Evolutionary conservation across 768 basidiomycete genomes (phyloP).

Genomic region (Russula olivacea): DNA sequence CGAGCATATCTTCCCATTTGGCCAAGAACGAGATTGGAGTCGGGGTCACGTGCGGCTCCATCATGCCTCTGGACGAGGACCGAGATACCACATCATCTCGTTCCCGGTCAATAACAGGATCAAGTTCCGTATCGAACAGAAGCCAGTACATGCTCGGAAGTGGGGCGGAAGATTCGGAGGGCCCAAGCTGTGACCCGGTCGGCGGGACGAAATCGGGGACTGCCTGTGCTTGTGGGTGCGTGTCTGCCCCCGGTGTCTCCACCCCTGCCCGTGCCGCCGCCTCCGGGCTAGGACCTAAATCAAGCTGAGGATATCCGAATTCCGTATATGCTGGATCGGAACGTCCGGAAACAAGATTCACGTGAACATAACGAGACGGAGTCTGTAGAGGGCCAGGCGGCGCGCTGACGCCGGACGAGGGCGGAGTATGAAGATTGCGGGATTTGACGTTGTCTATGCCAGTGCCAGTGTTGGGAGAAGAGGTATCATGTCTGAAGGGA

Average conservation of each 20-base stretch:
- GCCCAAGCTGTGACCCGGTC: background rate
- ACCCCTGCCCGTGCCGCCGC: background rate
- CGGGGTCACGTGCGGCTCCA: background rate
- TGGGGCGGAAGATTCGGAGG: background rate
- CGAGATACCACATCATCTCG: background rate
- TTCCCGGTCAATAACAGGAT: background rate
- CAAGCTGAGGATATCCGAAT: background rate
- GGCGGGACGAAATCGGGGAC: background rate
- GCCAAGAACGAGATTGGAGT: slow-evolving; percentile 20
- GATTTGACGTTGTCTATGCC: background rate
- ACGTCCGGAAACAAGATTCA: background rate
- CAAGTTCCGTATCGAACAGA: slow-evolving; percentile 11
- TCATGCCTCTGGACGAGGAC: background rate
- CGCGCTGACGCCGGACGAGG: background rate
- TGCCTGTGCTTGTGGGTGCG: background rate
- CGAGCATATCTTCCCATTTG: slow-evolving; percentile 19
- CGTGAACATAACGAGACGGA: background rate
- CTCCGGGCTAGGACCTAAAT: background rate
- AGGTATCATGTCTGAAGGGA: background rate
- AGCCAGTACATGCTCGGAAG: slow-evolving; percentile 18
- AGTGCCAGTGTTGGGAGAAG: background rate
- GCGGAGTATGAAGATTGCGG: background rate
- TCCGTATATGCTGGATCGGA: background rate
- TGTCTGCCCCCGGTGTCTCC: background rate
- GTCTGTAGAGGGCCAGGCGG: background rate